Conservation (phyloP, 148 eudicot genomes). For the Vaccinium myrtillus region DNA sequence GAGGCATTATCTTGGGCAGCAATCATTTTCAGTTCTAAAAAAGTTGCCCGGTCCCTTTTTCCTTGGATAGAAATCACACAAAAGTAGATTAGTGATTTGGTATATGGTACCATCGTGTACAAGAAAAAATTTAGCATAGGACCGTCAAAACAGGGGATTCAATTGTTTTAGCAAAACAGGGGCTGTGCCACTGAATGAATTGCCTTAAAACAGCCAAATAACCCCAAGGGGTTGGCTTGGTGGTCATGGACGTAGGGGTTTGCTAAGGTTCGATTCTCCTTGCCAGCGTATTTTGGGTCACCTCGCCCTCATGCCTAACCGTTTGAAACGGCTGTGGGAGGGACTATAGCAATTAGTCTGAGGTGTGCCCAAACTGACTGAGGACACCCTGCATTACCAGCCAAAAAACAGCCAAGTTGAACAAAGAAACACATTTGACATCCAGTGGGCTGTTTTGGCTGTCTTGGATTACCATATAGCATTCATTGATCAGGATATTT, state of each 20-base stretch:
- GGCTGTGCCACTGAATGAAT: conserved; percentile 17
- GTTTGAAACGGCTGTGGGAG: too few relatives aligned
- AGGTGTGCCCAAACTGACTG: too few relatives aligned
- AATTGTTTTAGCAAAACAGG: conserved; percentile 19
- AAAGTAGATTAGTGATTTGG: background rate
- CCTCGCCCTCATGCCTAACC: too few relatives aligned
- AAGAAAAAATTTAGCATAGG: background rate
- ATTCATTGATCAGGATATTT: background rate
- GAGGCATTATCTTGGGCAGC: background rate
- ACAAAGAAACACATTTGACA: background rate
- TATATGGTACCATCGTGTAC: background rate
- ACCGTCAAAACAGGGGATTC: background rate
- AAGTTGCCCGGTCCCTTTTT: background rate
- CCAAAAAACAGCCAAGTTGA: background rate
- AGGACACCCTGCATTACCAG: too few relatives aligned
- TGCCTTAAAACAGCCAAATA: background rate
- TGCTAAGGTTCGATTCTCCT: too few relatives aligned
- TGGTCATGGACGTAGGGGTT: too few relatives aligned
- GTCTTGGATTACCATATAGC: background rate
- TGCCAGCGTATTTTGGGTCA: too few relatives aligned
- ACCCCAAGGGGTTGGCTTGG: too few relatives aligned
- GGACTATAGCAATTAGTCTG: too few relatives aligned
- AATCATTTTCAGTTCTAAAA: background rate
- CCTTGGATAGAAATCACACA: background rate
- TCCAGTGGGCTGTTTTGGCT: conserved; percentile 24